Percentiles rank a stretch among this genome's conserved stretches.
phyloP scores from a whole-genome alignment of 768 basidiomycete genomes.

The Chlorophyllum brunneum region DNA sequence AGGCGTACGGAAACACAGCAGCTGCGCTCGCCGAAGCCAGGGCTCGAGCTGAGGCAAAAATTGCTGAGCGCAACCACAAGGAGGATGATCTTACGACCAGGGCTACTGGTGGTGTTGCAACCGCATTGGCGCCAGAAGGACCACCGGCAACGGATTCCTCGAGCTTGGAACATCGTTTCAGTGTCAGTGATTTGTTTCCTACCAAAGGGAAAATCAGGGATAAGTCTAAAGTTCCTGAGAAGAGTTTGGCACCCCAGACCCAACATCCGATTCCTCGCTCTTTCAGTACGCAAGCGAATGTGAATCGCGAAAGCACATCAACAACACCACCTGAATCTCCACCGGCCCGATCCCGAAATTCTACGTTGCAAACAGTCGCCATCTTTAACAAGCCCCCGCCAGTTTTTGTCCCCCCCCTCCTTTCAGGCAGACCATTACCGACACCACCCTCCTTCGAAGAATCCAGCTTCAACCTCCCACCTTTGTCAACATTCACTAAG shows the following conservation, averaged over 20 bases:
- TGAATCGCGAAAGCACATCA: constrained; percentile 35
- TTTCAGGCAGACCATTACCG: constrained; percentile 16
- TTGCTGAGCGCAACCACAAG: constrained; percentile 60
- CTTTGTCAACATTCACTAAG: constrained; percentile 32
- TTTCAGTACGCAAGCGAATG: constrained; percentile 2
- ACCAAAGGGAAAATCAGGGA: constrained; percentile 31
- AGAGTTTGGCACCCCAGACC: constrained; percentile 18
- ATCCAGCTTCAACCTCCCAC: constrained; percentile 21
- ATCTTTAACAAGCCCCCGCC: constrained; percentile 60
- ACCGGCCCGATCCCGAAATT: constrained; percentile 33
- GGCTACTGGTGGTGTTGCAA: not conserved
- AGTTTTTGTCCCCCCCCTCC: constrained; percentile 46
- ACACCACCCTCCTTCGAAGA: constrained; percentile 20
- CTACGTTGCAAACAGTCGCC: constrained; percentile 34
- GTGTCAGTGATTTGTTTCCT: constrained; percentile 58
- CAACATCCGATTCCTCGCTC: not conserved
- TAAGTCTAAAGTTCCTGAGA: constrained; percentile 27
- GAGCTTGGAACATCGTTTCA: constrained; percentile 35
- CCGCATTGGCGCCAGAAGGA: not conserved
- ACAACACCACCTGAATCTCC: constrained; percentile 61
- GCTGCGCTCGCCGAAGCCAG: constrained; percentile 62
- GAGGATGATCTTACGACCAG: constrained; percentile 32
- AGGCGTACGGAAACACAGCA: constrained; percentile 47
- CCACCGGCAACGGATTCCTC: not conserved
- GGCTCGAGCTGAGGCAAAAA: constrained; percentile 63